Evolutionary conservation across 2,329 filamentous ascomycete species (phyloP).

Genomic region (Cercospora berteroae): DNA sequence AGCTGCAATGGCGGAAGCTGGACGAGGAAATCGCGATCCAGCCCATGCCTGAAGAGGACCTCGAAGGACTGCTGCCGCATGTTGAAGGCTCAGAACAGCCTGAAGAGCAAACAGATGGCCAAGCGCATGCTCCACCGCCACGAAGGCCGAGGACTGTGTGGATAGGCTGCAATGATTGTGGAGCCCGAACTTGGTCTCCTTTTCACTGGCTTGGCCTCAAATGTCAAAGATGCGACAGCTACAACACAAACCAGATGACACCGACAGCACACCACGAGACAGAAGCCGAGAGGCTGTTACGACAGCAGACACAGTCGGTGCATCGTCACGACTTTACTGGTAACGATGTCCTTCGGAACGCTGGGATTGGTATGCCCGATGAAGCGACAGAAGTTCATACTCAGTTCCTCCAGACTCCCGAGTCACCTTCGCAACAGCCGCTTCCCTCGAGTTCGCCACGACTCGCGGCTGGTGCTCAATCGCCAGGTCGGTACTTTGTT

Average conservation of each 20-base stretch:
- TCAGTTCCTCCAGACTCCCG: slow-evolving; percentile 20
- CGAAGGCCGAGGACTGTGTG: slow-evolving; percentile 56
- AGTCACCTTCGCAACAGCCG: slow-evolving; percentile 18
- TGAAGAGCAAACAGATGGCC: slow-evolving; percentile 33
- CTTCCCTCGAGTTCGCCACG: slow-evolving; percentile 20
- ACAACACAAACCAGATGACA: slow-evolving; percentile 52
- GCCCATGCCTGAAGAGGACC: slow-evolving; percentile 70
- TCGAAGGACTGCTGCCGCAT: slow-evolving; percentile 32
- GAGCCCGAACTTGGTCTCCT: slow-evolving; percentile 75
- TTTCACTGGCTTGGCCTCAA: slow-evolving; percentile 96
- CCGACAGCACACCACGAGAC: slow-evolving; percentile 42
- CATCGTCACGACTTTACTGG: slow-evolving; percentile 39
- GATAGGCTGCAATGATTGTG: slow-evolving; percentile 93
- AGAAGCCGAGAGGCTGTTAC: slow-evolving; percentile 35
- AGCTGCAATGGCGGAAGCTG: slow-evolving; percentile 85
- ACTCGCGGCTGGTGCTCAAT: slow-evolving; percentile 29
- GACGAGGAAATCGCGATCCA: slow-evolving; percentile 84
- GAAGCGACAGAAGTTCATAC: slow-evolving; percentile 20
- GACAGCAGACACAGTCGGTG: slow-evolving; percentile 31
- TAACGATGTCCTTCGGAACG: slow-evolving; percentile 35
- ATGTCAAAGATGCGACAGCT: slow-evolving; percentile 63
- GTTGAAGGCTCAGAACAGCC: slow-evolving; percentile 13
- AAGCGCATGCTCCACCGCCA: slow-evolving; percentile 1
- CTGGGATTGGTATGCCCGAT: slow-evolving; percentile 35
- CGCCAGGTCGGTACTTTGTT: slow-evolving; percentile 37